Evolutionary conservation across 345 rosid species (phyloP).

Genomic region (Pseudoturritis turrita): DNA sequence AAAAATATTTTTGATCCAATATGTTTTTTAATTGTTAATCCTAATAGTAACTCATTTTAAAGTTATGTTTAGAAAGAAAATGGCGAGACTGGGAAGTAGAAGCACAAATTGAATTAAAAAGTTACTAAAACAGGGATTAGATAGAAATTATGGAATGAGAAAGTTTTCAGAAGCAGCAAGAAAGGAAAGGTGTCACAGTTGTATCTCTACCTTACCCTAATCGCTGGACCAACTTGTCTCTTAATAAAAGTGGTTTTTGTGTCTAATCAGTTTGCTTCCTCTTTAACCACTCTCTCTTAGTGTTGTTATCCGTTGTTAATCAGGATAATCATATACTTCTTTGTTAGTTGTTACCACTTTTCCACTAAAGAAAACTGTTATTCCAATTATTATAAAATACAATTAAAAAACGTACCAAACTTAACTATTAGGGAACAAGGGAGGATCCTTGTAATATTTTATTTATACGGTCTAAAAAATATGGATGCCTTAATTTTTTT

Average conservation of each 20-base stretch:
- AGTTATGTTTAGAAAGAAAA: not conserved
- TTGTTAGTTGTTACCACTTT: not conserved
- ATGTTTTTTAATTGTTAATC: not conserved
- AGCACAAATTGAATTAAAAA: not conserved
- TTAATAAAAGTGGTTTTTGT: conserved; percentile 17
- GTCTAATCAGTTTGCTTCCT: conserved; percentile 32
- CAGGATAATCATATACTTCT: conserved; percentile 2
- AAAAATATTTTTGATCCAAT: not conserved
- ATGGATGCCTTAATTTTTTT: not conserved
- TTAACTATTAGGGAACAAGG: not conserved
- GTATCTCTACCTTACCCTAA: conserved; percentile 13
- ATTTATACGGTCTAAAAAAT: not conserved
- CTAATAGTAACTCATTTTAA: not conserved
- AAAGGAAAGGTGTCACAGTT: conserved; percentile 25
- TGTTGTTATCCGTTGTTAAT: conserved; percentile 11
- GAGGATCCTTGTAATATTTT: conserved; percentile 6
- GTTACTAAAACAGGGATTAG: not conserved
- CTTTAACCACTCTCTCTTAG: conserved; percentile 22
- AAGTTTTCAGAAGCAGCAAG: conserved; percentile 20
- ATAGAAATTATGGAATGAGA: not conserved
- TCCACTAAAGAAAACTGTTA: not conserved
- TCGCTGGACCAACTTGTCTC: conserved; percentile 24
- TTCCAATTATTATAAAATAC: not conserved
- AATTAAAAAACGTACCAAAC: not conserved
- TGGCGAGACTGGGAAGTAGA: not conserved